phyloP scores from a whole-genome alignment of 306 rosid species.

The Dicorynia guianensis region DNA sequence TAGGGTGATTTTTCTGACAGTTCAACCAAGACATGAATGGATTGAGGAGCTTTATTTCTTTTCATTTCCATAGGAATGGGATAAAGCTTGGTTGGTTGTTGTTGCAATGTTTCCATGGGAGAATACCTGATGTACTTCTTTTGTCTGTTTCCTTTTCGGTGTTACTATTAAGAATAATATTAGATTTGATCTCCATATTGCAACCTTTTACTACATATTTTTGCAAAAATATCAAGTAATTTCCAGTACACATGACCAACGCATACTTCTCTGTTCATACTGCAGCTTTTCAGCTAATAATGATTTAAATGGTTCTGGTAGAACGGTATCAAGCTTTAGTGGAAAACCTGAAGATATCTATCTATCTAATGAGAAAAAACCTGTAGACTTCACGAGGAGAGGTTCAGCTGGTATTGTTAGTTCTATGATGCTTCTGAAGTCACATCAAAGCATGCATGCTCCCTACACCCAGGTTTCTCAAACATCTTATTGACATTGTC shows the following conservation, averaged over 20 bases:
- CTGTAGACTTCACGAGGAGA: conserved; percentile 62
- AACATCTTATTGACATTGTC: conserved; percentile 34
- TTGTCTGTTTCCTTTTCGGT: conserved; percentile 9
- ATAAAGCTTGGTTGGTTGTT: too few species aligned
- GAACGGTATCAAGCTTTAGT: conserved; percentile 38
- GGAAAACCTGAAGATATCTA: conserved; percentile 54
- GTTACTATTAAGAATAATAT: conserved; percentile 29
- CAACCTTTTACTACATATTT: conserved; percentile 7
- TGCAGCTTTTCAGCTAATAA: conserved; percentile 57
- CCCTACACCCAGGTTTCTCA: conserved; percentile 90
- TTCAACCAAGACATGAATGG: not conserved
- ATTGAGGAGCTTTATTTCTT: too few species aligned
- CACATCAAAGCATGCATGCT: conserved; percentile 82
- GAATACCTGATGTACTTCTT: conserved; percentile 6
- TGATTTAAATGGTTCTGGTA: conserved; percentile 49
- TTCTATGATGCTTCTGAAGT: conserved; percentile 84
- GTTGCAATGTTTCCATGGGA: conserved; percentile 2
- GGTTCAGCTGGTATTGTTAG: conserved; percentile 84
- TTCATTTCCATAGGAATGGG: too few species aligned
- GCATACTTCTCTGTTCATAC: conserved; percentile 35
- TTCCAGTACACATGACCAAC: conserved; percentile 25
- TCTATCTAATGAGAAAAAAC: conserved; percentile 50
- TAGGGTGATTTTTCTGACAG: not conserved
- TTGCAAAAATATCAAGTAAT: conserved; percentile 27
- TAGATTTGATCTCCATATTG: conserved; percentile 24